A percentile compares a stretch with the other conserved stretches of the same genome.
Evolutionary conservation across 805 yeast species (phyloP).

Genomic region (Nakazawaea ishiwadae): DNA sequence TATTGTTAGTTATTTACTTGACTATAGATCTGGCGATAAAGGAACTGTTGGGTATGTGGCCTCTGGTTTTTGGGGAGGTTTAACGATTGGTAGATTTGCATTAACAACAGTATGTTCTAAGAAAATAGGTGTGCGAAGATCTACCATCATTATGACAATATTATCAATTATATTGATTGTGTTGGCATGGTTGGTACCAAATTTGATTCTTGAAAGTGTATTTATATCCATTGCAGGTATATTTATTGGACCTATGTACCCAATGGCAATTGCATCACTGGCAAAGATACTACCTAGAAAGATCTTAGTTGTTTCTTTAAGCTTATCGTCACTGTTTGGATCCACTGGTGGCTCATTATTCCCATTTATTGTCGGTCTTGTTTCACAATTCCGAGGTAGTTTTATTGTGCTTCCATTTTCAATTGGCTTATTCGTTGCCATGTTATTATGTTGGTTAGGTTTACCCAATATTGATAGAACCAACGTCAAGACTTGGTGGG

Average conservation of each 20-base stretch:
- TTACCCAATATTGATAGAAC: conserved; percentile 39
- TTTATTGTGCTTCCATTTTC: conserved; percentile 46
- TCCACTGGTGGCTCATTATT: conserved; percentile 52
- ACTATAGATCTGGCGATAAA: conserved; percentile 45
- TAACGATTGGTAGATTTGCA: conserved; percentile 57
- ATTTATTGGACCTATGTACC: conserved; percentile 64
- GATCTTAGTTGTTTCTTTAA: conserved; percentile 44
- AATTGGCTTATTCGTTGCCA: conserved; percentile 30
- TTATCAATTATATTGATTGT: conserved; percentile 33
- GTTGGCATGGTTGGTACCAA: conserved; percentile 45
- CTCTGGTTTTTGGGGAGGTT: conserved; percentile 72
- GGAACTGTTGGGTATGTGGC: conserved; percentile 55
- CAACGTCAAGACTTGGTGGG: conserved; percentile 20
- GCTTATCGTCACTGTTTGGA: conserved; percentile 51
- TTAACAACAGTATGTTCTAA: conserved; percentile 37
- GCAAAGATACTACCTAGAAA: conserved; percentile 44
- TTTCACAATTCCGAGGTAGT: conserved; percentile 40
- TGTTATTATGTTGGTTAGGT: conserved; percentile 35
- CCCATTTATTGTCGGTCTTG: conserved; percentile 50
- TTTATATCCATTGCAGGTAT: conserved; percentile 49
- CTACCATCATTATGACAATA: conserved; percentile 30
- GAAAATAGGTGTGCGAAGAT: conserved; percentile 38
- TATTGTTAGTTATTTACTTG: conserved; percentile 59
- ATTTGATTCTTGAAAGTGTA: conserved; percentile 39
- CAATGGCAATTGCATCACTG: conserved; percentile 38